Evolutionary conservation across 768 basidiomycete species (phyloP).

Genomic region (Daedaleopsis sinensis): DNA sequence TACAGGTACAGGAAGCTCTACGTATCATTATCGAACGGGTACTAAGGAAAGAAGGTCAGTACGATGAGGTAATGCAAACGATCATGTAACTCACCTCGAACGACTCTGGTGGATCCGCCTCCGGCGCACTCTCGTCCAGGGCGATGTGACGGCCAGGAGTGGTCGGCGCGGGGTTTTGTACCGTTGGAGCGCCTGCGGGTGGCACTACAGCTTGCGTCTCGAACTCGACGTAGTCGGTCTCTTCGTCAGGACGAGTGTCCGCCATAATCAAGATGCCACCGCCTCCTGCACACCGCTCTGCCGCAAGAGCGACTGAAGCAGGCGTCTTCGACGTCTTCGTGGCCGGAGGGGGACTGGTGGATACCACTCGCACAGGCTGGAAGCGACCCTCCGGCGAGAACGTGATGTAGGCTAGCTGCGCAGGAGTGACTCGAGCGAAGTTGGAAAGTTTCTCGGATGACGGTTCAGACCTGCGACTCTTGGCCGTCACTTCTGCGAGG

Average conservation of each 20-base stretch:
- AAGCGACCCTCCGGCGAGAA: constrained; percentile 84
- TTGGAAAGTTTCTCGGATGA: constrained; percentile 77
- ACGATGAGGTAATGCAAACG: not conserved
- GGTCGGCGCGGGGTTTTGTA: constrained; percentile 28
- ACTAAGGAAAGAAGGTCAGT: constrained; percentile 47
- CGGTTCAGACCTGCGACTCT: constrained; percentile 69
- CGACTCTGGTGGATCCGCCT: constrained; percentile 71
- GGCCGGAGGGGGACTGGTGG: constrained; percentile 38
- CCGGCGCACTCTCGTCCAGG: constrained; percentile 69
- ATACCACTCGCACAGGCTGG: constrained; percentile 85
- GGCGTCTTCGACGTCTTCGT: constrained; percentile 20
- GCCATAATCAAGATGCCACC: constrained; percentile 86
- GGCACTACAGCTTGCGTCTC: constrained; percentile 36
- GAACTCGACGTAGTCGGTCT: constrained; percentile 73
- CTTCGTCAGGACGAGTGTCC: constrained; percentile 72
- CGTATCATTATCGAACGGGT: constrained; percentile 73
- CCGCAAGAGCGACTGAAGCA: constrained; percentile 35
- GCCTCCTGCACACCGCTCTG: constrained; percentile 74
- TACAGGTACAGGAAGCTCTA: constrained; percentile 31
- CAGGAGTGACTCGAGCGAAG: constrained; percentile 90
- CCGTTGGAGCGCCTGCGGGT: constrained; percentile 17
- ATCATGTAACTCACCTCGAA: constrained; percentile 68
- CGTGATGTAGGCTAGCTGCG: constrained; percentile 81
- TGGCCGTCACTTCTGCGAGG: constrained; percentile 43
- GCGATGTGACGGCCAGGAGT: constrained; percentile 54